These are phyloP conservation scores for Pholiota molesta DNA, from an alignment of 768 basidiomycete genomes.

Conservation along the genomic window DNA sequence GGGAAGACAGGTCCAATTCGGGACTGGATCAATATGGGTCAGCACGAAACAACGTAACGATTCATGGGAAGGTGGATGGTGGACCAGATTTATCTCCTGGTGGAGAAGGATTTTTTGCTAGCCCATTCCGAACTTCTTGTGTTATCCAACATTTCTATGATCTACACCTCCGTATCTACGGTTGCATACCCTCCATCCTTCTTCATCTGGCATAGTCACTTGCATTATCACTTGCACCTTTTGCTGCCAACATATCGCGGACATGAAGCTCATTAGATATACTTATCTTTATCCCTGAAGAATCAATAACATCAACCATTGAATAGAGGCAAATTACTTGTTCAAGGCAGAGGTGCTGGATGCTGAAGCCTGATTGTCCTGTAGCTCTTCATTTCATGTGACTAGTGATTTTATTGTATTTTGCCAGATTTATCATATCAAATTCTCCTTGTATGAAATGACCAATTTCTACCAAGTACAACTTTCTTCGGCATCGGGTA, in stretches of 20 bases:
- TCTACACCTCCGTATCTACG: slow-evolving; percentile 9
- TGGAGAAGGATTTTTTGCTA: slow-evolving; percentile 78
- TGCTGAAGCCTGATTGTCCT: background rate
- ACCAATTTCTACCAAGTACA: background rate
- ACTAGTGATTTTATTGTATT: background rate
- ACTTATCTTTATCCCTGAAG: slow-evolving; percentile 6
- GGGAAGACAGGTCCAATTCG: slow-evolving; percentile 64
- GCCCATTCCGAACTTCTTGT: slow-evolving; percentile 18
- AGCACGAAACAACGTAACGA: slow-evolving; percentile 59
- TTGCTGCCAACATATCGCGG: slow-evolving; percentile 17
- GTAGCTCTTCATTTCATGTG: background rate
- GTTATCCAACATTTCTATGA: slow-evolving; percentile 17
- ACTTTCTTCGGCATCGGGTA: background rate
- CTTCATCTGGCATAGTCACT: slow-evolving; percentile 18
- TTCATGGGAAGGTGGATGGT: slow-evolving; percentile 79
- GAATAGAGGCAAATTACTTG: background rate
- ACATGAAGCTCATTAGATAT: slow-evolving; percentile 20
- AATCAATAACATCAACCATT: background rate
- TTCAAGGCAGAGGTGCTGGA: background rate
- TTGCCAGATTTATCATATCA: background rate
- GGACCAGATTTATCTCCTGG: slow-evolving; percentile 80
- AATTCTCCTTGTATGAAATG: background rate
- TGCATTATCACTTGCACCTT: slow-evolving; percentile 2
- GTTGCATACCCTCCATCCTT: slow-evolving; percentile 17
- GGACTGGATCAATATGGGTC: slow-evolving; percentile 87